These are phyloP conservation scores for Camellia japonica DNA, from an alignment of 148 eudicot species.

Conservation along the genomic window DNA sequence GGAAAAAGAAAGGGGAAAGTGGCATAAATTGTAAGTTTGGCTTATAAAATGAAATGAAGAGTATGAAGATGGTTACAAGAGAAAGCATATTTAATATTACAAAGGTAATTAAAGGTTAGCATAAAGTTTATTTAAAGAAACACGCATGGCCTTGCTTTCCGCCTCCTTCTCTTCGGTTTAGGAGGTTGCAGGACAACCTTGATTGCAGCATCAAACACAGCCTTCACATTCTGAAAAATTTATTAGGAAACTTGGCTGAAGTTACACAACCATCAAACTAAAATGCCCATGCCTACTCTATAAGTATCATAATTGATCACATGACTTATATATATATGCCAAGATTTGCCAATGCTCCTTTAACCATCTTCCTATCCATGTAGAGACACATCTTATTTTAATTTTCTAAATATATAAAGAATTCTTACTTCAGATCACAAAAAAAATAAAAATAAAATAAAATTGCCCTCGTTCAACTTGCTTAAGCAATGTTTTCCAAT, in stretches of 20 bases:
- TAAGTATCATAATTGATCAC: no score
- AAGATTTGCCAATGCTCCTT: not conserved
- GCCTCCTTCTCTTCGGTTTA: constrained; percentile 52
- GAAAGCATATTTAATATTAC: no score
- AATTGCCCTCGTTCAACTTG: no score
- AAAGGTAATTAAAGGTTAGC: no score
- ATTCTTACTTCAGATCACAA: no score
- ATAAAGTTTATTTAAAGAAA: constrained; percentile 21
- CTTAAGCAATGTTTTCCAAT: no score
- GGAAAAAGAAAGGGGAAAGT: not conserved
- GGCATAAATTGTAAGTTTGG: not conserved
- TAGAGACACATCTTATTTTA: not conserved
- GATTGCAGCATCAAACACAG: constrained; percentile 70
- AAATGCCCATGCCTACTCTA: no score
- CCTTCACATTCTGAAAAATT: constrained; percentile 54
- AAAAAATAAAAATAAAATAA: no score
- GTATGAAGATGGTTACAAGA: not conserved
- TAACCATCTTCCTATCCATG: not conserved
- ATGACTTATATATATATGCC: no score
- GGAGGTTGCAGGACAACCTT: constrained; percentile 68
- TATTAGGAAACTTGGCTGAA: no score
- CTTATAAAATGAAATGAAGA: not conserved
- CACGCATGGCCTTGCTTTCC: constrained; percentile 31
- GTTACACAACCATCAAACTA: no score
- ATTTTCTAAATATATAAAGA: not conserved